Conservation (phyloP, 1,284 basidiomycete genomes). For the Fomitopsis betulina region DNA sequence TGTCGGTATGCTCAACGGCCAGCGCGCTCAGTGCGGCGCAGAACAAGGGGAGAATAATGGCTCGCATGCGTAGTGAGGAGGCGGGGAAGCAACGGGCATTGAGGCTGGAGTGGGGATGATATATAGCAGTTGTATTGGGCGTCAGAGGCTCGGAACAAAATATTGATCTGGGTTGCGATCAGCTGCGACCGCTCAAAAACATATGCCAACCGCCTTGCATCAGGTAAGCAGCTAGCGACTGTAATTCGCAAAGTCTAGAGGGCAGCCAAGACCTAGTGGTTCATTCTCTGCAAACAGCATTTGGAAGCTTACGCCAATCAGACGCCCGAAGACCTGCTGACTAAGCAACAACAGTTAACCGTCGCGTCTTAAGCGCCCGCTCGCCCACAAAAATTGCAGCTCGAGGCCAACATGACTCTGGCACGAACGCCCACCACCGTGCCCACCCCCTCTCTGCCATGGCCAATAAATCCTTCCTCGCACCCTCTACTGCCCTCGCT, state of each 20-base stretch:
- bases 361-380: neutral
- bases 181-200: too few relatives aligned
- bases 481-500: conserved; percentile 64
- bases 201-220: too few relatives aligned
- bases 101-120: neutral
- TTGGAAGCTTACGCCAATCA: neutral
- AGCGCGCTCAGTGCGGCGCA: neutral
- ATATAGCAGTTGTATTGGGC: too few relatives aligned
- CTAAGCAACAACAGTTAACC: neutral
- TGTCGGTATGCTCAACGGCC: neutral
- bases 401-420: neutral
- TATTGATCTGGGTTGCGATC: too few relatives aligned
- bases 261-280: too few relatives aligned
- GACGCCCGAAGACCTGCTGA: neutral
- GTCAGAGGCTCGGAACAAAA: too few relatives aligned
- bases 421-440: conserved; percentile 9
- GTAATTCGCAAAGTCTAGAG: too few relatives aligned
- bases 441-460: conserved; percentile 22
- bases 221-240: too few relatives aligned
- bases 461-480: conserved; percentile 39
- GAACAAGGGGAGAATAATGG: too few relatives aligned
- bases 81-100: neutral
- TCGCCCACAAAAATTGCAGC: neutral
- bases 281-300: neutral
- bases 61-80: too few relatives aligned